Evolutionary conservation across 768 basidiomycete species (phyloP).

Genomic region (Phlegmacium glaucopus): DNA sequence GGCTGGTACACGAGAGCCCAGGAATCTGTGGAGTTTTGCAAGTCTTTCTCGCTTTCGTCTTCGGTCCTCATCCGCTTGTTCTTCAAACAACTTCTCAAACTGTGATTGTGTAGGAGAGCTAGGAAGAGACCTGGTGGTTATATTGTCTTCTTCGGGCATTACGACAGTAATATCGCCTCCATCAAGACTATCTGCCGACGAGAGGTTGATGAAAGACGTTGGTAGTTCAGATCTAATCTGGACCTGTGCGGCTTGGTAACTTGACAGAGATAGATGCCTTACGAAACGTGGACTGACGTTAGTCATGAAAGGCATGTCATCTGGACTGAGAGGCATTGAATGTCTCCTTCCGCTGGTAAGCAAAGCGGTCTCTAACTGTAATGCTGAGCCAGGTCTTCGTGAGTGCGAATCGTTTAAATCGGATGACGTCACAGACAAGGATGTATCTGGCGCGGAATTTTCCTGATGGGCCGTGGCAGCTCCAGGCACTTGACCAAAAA

Average conservation of each 20-base stretch:
- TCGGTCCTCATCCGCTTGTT: constrained; percentile 57
- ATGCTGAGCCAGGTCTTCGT: background rate
- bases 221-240: constrained; percentile 29
- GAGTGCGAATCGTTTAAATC: background rate
- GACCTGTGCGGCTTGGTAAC: constrained; percentile 15
- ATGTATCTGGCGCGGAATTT: background rate
- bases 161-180: background rate
- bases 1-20: constrained; percentile 77
- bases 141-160: constrained; percentile 9
- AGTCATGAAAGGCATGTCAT: constrained; percentile 37
- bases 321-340: constrained; percentile 52
- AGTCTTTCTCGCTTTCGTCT: constrained; percentile 72
- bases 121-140: constrained; percentile 5
- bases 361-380: constrained; percentile 16
- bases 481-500: constrained; percentile 70
- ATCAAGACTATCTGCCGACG: constrained; percentile 56
- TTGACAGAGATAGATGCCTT: constrained; percentile 6
- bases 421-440: background rate
- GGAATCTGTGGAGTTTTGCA: constrained; percentile 79
- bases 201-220: constrained; percentile 64
- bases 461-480: constrained; percentile 33
- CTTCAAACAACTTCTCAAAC: constrained; percentile 45
- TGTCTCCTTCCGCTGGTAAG: constrained; percentile 40
- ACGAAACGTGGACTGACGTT: constrained; percentile 21
- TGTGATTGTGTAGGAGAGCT: constrained; percentile 43